Base-by-base conservation (phyloP, 257 asterid genomes). In the Solanum pennellii region DNA sequence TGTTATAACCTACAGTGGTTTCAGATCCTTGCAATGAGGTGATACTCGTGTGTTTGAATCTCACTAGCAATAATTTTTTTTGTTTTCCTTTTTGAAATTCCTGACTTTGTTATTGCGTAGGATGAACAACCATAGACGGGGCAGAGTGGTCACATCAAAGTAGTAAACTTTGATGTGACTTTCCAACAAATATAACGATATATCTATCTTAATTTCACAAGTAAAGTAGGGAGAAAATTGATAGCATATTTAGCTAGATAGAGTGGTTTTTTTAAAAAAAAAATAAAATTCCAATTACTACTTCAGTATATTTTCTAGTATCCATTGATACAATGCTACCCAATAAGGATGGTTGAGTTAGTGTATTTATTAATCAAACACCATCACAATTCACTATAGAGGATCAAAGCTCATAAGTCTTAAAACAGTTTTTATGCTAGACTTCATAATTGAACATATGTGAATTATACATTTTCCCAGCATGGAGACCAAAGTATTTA, bases 31-130 rank as follows among this genome's bases (percentile, higher is more conserved):
- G 11, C 0, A 56, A 56, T 2, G 65, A 56, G 11, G 3, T 18
- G 20, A 1, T 56, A 1, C 0, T 56, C 5, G 1, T 3, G 4
- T 2, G 5, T 56, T 56, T 18, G 4, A 56, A 56, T 44, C 5
- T 44, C 49, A 44, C 13, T 10, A 42, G 47, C 13, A 3, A 0
- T 1, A 42, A 42, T 0, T 42, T 3, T 42, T 42, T 3, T 42
- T 0, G 4, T 9, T 12, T 9, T 1, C 13, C 45, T 10, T 42
- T 42, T 9, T 42, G 13, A 42, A 42, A 42, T 42, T 42, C 1
- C 7, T 37, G 1, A 0, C 39, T 37, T 37, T 0, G 39, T 37
- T 1, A 37, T 0, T 37, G 7, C 39, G 0, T 37, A 0, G 39
- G 39, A 37, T 37, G 39, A 5, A 37, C 39, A 37, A 37, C 7